These are phyloP conservation scores for Fusarium avenaceum DNA, from an alignment of 2,329 filamentous ascomycete genomes.

Conservation along the genomic window DNA sequence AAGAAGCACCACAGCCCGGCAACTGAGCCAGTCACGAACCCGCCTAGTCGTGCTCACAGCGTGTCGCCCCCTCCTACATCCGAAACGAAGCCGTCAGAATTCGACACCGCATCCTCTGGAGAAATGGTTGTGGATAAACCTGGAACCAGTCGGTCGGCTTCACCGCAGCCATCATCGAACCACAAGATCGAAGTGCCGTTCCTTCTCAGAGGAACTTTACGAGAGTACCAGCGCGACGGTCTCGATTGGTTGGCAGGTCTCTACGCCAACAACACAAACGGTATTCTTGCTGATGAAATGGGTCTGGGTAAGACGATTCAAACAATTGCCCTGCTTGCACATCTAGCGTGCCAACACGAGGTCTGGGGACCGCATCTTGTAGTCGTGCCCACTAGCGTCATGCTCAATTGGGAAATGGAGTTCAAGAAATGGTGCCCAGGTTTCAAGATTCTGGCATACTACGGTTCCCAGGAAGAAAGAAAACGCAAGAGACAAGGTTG, in stretches of 20 bases:
- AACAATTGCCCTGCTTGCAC: conserved; percentile 92
- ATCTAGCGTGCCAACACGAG: conserved; percentile 89
- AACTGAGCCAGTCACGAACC: conserved; percentile 60
- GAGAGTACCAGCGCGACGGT: conserved; percentile 97
- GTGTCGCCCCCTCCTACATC: conserved; percentile 62
- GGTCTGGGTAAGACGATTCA: conserved; percentile 98
- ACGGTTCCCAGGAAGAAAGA: conserved; percentile 92
- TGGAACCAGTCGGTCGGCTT: conserved; percentile 52
- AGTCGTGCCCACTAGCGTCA: conserved; percentile 96
- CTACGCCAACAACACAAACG: conserved; percentile 93
- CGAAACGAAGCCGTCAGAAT: conserved; percentile 66
- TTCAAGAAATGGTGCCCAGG: conserved; percentile 99
- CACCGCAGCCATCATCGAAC: conserved; percentile 50
- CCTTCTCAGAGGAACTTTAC: conserved; percentile 86
- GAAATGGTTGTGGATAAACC: conserved; percentile 53
- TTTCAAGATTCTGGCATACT: conserved; percentile 98
- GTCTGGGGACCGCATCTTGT: conserved; percentile 97
- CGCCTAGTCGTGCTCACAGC: conserved; percentile 59
- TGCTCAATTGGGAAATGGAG: conserved; percentile 99
- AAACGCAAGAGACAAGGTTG: conserved; percentile 92
- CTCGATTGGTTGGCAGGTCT: conserved; percentile 96
- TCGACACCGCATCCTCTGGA: conserved; percentile 58
- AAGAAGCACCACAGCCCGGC: conserved; percentile 57
- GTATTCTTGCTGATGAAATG: conserved; percentile 98
- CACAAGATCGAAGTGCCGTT: conserved; percentile 82